Percentiles rank a stretch among this genome's conserved stretches.
phyloP scores from a whole-genome alignment of 768 basidiomycete species.

The Sarcomyxa edulis region DNA sequence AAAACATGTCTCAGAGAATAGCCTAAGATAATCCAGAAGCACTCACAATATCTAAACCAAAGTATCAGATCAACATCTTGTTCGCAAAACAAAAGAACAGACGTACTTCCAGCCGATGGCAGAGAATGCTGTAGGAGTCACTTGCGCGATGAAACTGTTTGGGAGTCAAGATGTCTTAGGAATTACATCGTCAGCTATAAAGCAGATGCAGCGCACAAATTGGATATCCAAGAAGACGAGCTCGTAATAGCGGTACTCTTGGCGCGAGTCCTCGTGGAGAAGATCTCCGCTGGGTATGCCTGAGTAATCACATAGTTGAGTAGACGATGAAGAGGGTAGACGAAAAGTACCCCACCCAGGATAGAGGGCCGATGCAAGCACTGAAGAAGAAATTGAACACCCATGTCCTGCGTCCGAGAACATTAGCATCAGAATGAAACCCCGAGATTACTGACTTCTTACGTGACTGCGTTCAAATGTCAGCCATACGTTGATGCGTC shows the following conservation, averaged over 20 bases:
- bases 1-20: conserved; percentile 1
- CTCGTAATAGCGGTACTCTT: conserved; percentile 41
- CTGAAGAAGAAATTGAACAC: conserved; percentile 45
- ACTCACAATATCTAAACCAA: conserved; percentile 23
- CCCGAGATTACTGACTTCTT: conserved; percentile 6
- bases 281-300: conserved; percentile 41
- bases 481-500: not conserved
- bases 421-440: not conserved
- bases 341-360: no score
- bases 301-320: no score
- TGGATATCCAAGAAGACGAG: conserved; percentile 39
- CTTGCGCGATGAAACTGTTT: conserved; percentile 38
- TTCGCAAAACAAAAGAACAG: not conserved
- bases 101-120: conserved; percentile 37
- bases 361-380: conserved; percentile 38
- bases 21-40: not conserved
- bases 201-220: conserved; percentile 23
- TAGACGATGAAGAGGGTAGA: no score
- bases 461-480: conserved; percentile 15
- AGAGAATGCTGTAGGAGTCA: conserved; percentile 34
- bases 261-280: conserved; percentile 37
- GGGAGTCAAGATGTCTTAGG: not conserved
- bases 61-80: conserved; percentile 1
- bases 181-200: not conserved
- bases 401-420: conserved; percentile 29